Conservation (phyloP, 345 rosid species). For the Gossypium mustelinum region DNA sequence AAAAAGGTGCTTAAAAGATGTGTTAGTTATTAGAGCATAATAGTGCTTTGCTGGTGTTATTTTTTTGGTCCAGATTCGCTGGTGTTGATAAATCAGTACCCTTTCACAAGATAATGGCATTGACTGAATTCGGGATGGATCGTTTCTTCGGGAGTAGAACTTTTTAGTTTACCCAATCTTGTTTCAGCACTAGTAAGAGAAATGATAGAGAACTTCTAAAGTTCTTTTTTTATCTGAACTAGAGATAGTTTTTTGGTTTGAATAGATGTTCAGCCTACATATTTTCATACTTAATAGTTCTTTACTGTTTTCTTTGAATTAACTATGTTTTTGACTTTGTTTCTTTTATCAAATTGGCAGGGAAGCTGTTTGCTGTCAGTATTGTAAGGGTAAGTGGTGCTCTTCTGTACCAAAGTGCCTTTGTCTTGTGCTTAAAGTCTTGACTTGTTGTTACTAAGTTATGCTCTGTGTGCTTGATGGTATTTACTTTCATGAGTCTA, state of each 20-base stretch:
- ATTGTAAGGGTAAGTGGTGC: slow-evolving; percentile 64
- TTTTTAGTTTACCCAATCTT: too few species aligned
- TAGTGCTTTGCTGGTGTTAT: not conserved
- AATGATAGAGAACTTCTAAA: not conserved
- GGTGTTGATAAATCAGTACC: not conserved
- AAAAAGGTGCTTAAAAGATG: not conserved
- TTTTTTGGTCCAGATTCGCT: not conserved
- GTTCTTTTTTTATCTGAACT: not conserved
- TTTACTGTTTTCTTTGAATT: not conserved
- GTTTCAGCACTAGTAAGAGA: not conserved
- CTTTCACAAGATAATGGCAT: not conserved
- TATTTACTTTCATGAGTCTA: not conserved
- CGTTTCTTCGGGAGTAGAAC: too few species aligned
- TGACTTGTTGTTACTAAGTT: not conserved
- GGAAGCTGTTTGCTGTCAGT: slow-evolving; percentile 82
- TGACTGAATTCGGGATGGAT: too few species aligned
- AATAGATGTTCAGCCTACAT: not conserved
- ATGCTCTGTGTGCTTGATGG: not conserved
- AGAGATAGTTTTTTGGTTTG: not conserved
- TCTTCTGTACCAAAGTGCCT: slow-evolving; percentile 8
- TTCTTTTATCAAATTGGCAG: slow-evolving; percentile 38
- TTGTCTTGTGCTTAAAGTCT: not conserved
- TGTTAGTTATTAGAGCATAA: not conserved
- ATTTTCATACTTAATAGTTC: not conserved
- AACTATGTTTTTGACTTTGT: not conserved